Percentiles rank a stretch among this genome's conserved stretches.
phyloP scores from a whole-genome alignment of 2,329 filamentous ascomycete genomes.

The Colletotrichum sp. region DNA sequence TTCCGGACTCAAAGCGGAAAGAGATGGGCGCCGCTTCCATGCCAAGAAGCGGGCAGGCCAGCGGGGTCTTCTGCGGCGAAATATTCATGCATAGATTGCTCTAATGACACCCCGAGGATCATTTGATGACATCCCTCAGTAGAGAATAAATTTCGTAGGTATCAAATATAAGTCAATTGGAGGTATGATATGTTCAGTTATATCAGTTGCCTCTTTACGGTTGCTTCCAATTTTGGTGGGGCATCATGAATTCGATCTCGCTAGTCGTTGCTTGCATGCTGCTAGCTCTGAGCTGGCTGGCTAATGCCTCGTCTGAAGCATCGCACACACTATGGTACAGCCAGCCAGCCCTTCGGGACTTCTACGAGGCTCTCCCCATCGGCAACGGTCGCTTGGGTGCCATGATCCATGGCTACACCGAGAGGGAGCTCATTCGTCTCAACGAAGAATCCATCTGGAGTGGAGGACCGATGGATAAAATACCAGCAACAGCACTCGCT shows the following conservation, averaged over 20 bases:
- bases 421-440: constrained; percentile 40
- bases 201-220: neutral
- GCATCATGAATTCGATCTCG: neutral
- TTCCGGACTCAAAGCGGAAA: constrained; percentile 27
- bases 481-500: constrained; percentile 32
- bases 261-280: neutral
- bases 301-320: neutral
- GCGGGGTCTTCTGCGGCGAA: neutral
- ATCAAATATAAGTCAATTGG: neutral
- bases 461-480: constrained; percentile 40
- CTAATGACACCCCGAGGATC: neutral
- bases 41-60: neutral
- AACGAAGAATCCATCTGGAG: constrained; percentile 52
- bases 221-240: neutral
- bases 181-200: too few species aligned
- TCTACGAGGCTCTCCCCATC: constrained; percentile 32
- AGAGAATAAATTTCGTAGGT: accelerated
- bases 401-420: constrained; percentile 40
- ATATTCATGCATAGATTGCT: neutral
- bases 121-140: neutral
- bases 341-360: neutral
- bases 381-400: constrained; percentile 43
- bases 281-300: neutral
- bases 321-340: neutral
- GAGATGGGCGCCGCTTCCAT: neutral